These are phyloP conservation scores for Moniliophthora roreri DNA, from an alignment of 1,284 basidiomycete species.

Conservation along the genomic window DNA sequence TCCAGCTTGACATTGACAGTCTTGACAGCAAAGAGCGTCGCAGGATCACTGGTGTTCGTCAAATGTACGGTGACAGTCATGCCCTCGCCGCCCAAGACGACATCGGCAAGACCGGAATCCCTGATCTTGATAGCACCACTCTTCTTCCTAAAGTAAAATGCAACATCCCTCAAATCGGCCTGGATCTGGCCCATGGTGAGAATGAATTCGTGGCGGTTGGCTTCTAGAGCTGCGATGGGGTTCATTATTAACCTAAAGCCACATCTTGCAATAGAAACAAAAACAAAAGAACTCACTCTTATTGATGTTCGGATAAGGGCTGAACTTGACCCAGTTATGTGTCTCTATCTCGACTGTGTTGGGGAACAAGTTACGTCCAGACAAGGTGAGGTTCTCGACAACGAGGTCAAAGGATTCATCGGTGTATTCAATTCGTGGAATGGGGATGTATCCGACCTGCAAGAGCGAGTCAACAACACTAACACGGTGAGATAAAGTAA, in stretches of 20 bases:
- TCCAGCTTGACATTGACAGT: conserved; percentile 80
- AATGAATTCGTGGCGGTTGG: conserved; percentile 67
- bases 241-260: not conserved
- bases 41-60: conserved; percentile 22
- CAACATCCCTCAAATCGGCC: conserved; percentile 91
- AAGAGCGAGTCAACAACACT: not conserved
- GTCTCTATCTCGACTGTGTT: conserved; percentile 82
- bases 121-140: conserved; percentile 76
- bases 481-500: not conserved
- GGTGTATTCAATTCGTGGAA: conserved; percentile 91
- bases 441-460: conserved; percentile 85
- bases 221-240: conserved; percentile 46
- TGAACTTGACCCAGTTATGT: conserved; percentile 84
- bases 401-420: conserved; percentile 86
- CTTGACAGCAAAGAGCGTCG: conserved; percentile 79
- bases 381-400: conserved; percentile 90
- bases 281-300: conserved; percentile 25
- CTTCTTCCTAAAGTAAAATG: conserved; percentile 85
- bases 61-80: conserved; percentile 45
- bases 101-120: conserved; percentile 92
- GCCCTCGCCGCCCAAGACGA: conserved; percentile 82
- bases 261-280: not conserved
- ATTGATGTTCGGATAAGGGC: conserved; percentile 54
- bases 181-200: conserved; percentile 85
- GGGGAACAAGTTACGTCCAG: conserved; percentile 81